phyloP scores from a whole-genome alignment of 2,329 filamentous ascomycete genomes.

The Cordyceps cateniannulata region DNA sequence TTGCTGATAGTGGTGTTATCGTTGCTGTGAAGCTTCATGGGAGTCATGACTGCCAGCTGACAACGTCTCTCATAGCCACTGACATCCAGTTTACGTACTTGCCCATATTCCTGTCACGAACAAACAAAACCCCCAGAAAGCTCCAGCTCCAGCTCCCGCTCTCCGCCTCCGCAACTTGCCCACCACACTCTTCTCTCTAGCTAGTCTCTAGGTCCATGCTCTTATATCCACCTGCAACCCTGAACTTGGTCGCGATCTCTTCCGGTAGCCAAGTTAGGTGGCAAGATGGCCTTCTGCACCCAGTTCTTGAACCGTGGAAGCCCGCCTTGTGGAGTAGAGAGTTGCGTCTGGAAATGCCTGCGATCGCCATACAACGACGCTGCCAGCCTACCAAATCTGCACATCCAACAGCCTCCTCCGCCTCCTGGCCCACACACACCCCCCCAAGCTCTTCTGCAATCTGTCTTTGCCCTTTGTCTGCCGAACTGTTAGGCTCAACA shows the following conservation, averaged over 20 bases:
- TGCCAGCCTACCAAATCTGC: conserved; percentile 3
- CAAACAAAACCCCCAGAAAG: background rate
- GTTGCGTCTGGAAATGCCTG: background rate
- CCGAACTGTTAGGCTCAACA: background rate
- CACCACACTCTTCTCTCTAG: background rate
- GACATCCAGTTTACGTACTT: no score
- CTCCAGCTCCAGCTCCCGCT: background rate
- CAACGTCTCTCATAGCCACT: background rate
- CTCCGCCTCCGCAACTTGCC: conserved; percentile 9
- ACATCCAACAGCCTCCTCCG: background rate
- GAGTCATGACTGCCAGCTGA: background rate
- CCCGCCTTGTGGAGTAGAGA: conserved; percentile 3
- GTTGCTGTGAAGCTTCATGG: background rate
- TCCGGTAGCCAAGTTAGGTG: background rate
- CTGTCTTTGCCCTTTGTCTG: background rate
- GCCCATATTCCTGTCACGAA: no score
- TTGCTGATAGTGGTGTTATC: background rate
- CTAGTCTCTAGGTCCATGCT: background rate
- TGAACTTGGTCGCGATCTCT: conserved; percentile 5
- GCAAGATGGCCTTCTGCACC: background rate
- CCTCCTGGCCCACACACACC: conserved; percentile 13
- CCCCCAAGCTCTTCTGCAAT: background rate
- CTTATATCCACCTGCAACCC: background rate
- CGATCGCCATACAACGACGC: conserved; percentile 1
- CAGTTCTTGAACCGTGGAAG: conserved; percentile 7